Conservation (phyloP, 495 filamentous ascomycete genomes). For the Cercophora sp. region DNA sequence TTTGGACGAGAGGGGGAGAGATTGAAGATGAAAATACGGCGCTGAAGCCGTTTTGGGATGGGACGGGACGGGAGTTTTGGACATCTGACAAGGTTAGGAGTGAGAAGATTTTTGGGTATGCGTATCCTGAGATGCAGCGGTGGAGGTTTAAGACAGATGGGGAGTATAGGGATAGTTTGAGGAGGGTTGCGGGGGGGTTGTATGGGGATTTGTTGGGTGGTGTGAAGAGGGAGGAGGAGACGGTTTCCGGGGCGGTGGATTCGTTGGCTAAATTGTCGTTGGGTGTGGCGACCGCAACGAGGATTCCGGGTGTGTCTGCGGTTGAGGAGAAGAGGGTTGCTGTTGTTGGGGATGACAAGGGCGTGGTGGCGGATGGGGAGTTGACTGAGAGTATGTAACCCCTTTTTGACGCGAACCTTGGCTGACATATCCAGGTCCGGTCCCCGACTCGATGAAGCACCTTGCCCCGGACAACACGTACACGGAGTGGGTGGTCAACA, state of each 20-base stretch:
- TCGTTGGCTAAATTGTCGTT: too few relatives aligned
- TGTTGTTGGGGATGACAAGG: too few relatives aligned
- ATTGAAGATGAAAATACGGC: constrained; percentile 34
- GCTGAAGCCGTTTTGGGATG: constrained; percentile 44
- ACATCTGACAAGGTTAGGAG: constrained; percentile 37
- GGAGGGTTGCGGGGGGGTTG: constrained; percentile 13
- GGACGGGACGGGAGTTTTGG: constrained; percentile 41
- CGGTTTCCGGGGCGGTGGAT: too few relatives aligned
- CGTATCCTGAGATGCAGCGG: constrained; percentile 52
- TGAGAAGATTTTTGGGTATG: constrained; percentile 48
- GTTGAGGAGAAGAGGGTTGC: not conserved
- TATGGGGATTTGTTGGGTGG: too few relatives aligned
- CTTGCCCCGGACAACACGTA: constrained; percentile 34
- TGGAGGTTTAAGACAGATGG: constrained; percentile 15
- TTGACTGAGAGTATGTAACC: too few relatives aligned
- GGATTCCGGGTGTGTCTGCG: not conserved
- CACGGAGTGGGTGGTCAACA: constrained; percentile 42
- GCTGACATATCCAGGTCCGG: too few relatives aligned
- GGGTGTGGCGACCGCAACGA: not conserved
- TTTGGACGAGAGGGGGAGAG: constrained; percentile 40
- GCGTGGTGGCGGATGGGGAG: too few relatives aligned
- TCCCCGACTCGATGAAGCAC: constrained; percentile 21
- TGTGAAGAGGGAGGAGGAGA: too few relatives aligned
- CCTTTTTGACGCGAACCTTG: too few relatives aligned
- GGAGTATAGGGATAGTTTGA: constrained; percentile 18